phyloP scores from a whole-genome alignment of 352 stramenopile species.

The Elongisporangium prolatum region DNA sequence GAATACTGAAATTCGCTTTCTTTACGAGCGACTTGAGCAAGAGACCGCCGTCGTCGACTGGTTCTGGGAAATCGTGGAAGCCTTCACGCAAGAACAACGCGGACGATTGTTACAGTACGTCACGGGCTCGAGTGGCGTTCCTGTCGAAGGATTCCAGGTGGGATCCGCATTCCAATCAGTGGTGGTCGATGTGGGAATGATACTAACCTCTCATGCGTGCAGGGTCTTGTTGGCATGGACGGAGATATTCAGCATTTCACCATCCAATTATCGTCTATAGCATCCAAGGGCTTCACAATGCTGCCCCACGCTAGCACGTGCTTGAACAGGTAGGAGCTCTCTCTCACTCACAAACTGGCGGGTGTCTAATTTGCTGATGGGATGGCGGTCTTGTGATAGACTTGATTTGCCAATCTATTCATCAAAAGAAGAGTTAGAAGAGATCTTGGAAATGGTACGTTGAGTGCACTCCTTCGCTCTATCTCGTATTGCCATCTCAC shows the following conservation, averaged over 20 bases:
- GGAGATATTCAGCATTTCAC: constrained; percentile 70
- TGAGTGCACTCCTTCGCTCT: not conserved
- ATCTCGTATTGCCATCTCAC: not conserved
- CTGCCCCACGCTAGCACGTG: constrained; percentile 78
- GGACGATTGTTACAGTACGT: constrained; percentile 79
- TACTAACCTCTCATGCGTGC: constrained; percentile 1
- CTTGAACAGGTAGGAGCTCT: constrained; percentile 54
- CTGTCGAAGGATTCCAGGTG: constrained; percentile 77
- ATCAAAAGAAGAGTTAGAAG: constrained; percentile 88
- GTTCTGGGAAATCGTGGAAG: constrained; percentile 79
- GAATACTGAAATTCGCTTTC: constrained; percentile 56
- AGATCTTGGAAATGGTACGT: constrained; percentile 90
- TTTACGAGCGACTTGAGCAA: constrained; percentile 19
- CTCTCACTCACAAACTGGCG: too few relatives aligned
- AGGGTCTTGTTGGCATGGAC: constrained; percentile 74
- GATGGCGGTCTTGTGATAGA: constrained; percentile 20
- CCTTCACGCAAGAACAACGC: constrained; percentile 50
- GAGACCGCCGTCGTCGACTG: constrained; percentile 53
- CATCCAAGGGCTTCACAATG: constrained; percentile 41
- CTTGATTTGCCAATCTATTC: constrained; percentile 73
- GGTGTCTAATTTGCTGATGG: constrained; percentile 2
- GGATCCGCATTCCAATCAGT: not conserved
- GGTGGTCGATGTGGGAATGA: not conserved
- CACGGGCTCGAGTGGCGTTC: constrained; percentile 76
- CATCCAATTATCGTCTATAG: constrained; percentile 51